Percentiles rank a stretch among this genome's conserved stretches.
These are phyloP conservation scores for Dactylonectria estremocensis DNA, from an alignment of 2,329 filamentous ascomycete genomes.

Conservation along the genomic window DNA sequence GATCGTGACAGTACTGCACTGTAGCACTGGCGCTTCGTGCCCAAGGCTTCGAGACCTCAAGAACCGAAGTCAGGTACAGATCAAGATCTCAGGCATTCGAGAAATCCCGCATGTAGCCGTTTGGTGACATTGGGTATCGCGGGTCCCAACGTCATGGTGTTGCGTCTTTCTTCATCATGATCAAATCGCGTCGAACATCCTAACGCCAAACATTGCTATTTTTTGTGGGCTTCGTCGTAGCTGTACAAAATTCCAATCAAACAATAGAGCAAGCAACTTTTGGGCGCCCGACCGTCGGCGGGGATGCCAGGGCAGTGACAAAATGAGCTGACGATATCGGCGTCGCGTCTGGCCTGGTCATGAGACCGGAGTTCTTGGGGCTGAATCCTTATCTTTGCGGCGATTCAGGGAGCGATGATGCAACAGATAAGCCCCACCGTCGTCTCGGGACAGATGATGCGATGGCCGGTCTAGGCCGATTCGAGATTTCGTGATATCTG, in stretches of 20 bases:
- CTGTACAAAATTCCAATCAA: constrained; percentile 17
- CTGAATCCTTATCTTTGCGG: constrained; percentile 8
- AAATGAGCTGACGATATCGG: not conserved
- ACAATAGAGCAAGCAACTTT: constrained; percentile 37
- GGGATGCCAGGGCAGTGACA: not conserved
- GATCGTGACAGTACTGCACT: not conserved
- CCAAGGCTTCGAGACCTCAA: not conserved
- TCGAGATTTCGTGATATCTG: not conserved
- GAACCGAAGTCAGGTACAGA: not conserved
- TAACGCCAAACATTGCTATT: constrained; percentile 34
- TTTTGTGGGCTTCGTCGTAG: constrained; percentile 16
- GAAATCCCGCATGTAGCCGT: not conserved
- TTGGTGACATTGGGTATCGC: not conserved
- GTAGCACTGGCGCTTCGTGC: not conserved
- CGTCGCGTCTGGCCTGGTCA: not conserved
- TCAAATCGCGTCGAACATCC: constrained; percentile 36
- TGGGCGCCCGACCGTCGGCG: constrained; percentile 22
- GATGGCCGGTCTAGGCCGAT: not conserved
- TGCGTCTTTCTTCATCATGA: constrained; percentile 13
- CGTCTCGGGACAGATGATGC: not conserved
- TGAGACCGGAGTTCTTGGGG: not conserved
- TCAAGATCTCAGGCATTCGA: not conserved
- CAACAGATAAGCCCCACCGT: constrained; percentile 12
- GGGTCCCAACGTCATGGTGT: constrained; percentile 2
- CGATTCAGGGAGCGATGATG: not conserved